Evolutionary conservation across 208 protist genomes (phyloP).

Genomic region (Phytomonas serpens): DNA sequence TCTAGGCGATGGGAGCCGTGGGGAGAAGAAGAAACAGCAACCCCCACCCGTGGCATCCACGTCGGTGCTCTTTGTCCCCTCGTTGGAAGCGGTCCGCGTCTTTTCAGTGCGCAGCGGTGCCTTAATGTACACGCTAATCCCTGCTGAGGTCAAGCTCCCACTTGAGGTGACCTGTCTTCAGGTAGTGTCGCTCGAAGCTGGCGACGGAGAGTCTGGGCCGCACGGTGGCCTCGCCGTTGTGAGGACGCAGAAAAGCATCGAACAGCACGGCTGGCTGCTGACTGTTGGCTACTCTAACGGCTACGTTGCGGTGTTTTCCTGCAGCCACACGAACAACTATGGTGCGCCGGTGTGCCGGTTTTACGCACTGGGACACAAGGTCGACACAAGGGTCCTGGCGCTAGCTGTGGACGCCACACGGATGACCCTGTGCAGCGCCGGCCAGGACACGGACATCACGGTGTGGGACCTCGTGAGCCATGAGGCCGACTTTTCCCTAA

Average conservation of each 20-base stretch:
- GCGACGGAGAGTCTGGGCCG: background rate
- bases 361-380: slow-evolving; percentile 77
- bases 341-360: slow-evolving; percentile 73
- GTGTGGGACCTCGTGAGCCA: slow-evolving; percentile 95
- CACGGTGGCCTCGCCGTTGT: slow-evolving; percentile 5
- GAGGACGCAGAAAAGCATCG: slow-evolving; percentile 12
- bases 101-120: slow-evolving; percentile 69
- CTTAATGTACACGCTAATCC: slow-evolving; percentile 63
- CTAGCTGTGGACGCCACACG: slow-evolving; percentile 55
- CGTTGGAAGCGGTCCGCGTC: slow-evolving; percentile 80
- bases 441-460: slow-evolving; percentile 96
- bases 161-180: slow-evolving; percentile 66
- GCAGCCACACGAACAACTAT: slow-evolving; percentile 65
- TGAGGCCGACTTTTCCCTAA: slow-evolving; percentile 69
- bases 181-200: slow-evolving; percentile 34
- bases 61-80: slow-evolving; percentile 61
- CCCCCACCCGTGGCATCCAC: slow-evolving; percentile 12
- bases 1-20: slow-evolving; percentile 2
- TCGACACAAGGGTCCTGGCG: slow-evolving; percentile 81
- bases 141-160: slow-evolving; percentile 65
- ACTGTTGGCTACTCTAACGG: slow-evolving; percentile 85
- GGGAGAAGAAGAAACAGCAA: slow-evolving; percentile 8
- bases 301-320: slow-evolving; percentile 68
- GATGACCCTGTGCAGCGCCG: slow-evolving; percentile 77
- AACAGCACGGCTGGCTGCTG: slow-evolving; percentile 53